phyloP scores from a whole-genome alignment of 78 protist species.

The Cavenderia fasciculata region DNA sequence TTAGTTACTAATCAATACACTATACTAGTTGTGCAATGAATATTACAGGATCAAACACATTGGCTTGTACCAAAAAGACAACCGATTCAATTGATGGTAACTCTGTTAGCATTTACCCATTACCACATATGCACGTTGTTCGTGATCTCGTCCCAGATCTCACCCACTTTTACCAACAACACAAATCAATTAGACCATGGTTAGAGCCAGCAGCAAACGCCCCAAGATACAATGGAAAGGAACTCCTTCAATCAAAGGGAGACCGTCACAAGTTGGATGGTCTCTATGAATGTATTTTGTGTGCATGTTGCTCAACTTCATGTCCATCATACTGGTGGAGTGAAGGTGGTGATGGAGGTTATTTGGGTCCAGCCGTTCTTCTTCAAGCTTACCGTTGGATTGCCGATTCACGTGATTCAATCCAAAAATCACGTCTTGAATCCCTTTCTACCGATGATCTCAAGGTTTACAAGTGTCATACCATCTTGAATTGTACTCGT shows the following conservation, averaged over 20 bases:
- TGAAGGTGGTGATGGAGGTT: conserved; percentile 83
- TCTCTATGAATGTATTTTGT: conserved; percentile 95
- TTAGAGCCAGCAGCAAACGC: conserved; percentile 78
- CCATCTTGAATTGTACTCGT: conserved; percentile 94
- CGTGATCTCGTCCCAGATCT: conserved; percentile 91
- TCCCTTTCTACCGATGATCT: conserved; percentile 56
- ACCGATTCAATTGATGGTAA: conserved; percentile 58
- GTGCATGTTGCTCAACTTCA: conserved; percentile 94
- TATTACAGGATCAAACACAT: conserved; percentile 87
- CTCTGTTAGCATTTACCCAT: conserved; percentile 85
- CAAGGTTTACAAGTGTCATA: conserved; percentile 93
- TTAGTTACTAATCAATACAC: not conserved
- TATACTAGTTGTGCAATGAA: conserved; percentile 93
- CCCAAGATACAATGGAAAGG: conserved; percentile 75
- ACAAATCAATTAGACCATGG: conserved; percentile 90
- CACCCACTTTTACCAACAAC: conserved; percentile 89
- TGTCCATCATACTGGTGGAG: conserved; percentile 97
- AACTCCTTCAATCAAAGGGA: conserved; percentile 59
- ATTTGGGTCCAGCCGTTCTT: conserved; percentile 95
- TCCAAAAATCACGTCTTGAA: conserved; percentile 29
- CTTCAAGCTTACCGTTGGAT: conserved; percentile 89
- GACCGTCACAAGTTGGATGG: conserved; percentile 93
- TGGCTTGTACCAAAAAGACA: conserved; percentile 89
- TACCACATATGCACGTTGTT: conserved; percentile 95
- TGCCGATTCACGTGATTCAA: conserved; percentile 82